phyloP scores from a whole-genome alignment of 768 basidiomycete genomes.

The Agaricus blazei region DNA sequence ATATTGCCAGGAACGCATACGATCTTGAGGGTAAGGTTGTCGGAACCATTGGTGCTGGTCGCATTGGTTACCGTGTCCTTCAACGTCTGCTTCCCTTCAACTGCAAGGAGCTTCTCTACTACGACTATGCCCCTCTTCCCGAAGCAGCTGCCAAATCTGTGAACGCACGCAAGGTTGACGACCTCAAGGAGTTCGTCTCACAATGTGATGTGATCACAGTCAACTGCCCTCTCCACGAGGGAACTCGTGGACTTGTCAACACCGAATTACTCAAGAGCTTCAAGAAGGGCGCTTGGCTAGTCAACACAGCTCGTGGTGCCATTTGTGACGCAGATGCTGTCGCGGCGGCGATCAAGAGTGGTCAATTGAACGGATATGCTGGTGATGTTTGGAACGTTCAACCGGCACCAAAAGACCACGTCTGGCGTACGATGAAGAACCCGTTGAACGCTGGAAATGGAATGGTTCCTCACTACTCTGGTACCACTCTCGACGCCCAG shows the following conservation, averaged over 20 bases:
- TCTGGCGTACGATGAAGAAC: constrained; percentile 83
- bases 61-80: constrained; percentile 83
- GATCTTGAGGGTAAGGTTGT: constrained; percentile 91
- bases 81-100: constrained; percentile 79
- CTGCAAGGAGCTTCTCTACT: constrained; percentile 88
- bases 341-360: constrained; percentile 67
- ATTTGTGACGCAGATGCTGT: constrained; percentile 85
- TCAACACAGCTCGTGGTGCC: constrained; percentile 92
- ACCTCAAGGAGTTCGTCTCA: constrained; percentile 59
- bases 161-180: constrained; percentile 68
- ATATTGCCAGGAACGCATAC: constrained; percentile 76
- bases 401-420: constrained; percentile 81
- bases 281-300: constrained; percentile 90
- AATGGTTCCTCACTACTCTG: constrained; percentile 85
- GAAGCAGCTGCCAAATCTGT: constrained; percentile 64
- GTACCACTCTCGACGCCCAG: constrained; percentile 88
- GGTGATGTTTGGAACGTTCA: constrained; percentile 86
- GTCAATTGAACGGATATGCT: constrained; percentile 62
- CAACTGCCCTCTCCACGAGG: constrained; percentile 86
- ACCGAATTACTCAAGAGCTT: constrained; percentile 79
- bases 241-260: constrained; percentile 76
- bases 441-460: constrained; percentile 82
- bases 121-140: constrained; percentile 71
- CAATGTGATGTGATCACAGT: constrained; percentile 80
- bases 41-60: constrained; percentile 80